A percentile compares a stretch with the other conserved stretches of the same genome.
Conservation (phyloP, 805 yeast species). For the Wickerhamiella galacta region DNA sequence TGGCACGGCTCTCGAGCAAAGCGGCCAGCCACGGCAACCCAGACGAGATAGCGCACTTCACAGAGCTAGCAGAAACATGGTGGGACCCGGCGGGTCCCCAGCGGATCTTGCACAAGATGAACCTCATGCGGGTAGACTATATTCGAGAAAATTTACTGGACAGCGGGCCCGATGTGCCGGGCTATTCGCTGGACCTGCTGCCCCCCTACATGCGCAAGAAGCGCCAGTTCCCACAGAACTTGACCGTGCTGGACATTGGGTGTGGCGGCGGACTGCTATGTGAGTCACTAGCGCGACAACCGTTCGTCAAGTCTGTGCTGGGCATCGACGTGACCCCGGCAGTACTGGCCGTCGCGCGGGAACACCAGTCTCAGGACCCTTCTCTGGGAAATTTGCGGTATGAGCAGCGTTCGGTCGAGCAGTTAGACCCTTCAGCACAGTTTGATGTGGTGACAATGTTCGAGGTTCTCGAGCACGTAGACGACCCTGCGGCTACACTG, state of each 20-base stretch:
- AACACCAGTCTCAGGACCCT: constrained; percentile 57
- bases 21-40: constrained; percentile 7
- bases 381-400: constrained; percentile 42
- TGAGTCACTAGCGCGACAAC: constrained; percentile 69
- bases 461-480: constrained; percentile 92
- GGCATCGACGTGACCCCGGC: constrained; percentile 82
- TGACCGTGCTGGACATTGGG: constrained; percentile 69
- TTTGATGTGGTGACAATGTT: constrained; percentile 78
- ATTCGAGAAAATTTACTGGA: constrained; percentile 44
- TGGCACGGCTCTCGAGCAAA: background rate
- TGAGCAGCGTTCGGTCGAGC: constrained; percentile 45
- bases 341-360: constrained; percentile 61
- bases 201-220: constrained; percentile 28
- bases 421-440: constrained; percentile 27
- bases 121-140: constrained; percentile 74
- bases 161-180: constrained; percentile 41
- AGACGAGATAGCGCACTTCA: constrained; percentile 67
- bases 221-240: constrained; percentile 26
- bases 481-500: constrained; percentile 59
- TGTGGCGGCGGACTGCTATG: constrained; percentile 96
- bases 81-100: constrained; percentile 95
- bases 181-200: constrained; percentile 50
- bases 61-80: constrained; percentile 85
- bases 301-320: constrained; percentile 39
- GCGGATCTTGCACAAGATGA: constrained; percentile 88